Percentiles rank a stretch among this genome's conserved stretches.
Evolutionary conservation across 805 yeast genomes (phyloP).

Genomic region (Teunomyces cretensis): DNA sequence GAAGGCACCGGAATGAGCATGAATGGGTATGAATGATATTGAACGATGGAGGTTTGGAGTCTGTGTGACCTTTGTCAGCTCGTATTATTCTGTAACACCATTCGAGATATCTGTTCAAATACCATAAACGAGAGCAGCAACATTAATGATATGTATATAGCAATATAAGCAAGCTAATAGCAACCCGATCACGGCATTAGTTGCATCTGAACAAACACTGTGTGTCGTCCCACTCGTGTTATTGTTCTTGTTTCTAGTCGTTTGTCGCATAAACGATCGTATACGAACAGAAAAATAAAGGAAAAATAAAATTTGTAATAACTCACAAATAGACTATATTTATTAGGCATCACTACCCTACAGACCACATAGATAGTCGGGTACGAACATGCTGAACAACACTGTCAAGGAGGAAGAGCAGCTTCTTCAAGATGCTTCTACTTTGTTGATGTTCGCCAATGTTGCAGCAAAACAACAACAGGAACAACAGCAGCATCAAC

Average conservation of each 20-base stretch:
- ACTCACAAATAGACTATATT: not conserved
- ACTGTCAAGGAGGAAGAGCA: conserved; percentile 31
- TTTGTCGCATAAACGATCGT: conserved; percentile 4
- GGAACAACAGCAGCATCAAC: conserved; percentile 12
- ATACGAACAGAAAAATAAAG: conserved; percentile 2
- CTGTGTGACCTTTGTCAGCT: too few species aligned
- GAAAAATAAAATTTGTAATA: conserved; percentile 1
- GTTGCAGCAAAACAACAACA: conserved; percentile 47
- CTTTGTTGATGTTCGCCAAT: conserved; percentile 59
- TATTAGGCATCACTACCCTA: not conserved
- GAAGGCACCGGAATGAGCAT: conserved; percentile 3
- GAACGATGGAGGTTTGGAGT: too few species aligned
- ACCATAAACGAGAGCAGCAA: not conserved
- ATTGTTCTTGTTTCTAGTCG: not conserved
- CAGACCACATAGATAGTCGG: not conserved
- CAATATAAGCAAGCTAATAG: not conserved
- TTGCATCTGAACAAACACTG: too few species aligned
- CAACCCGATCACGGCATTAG: too few species aligned
- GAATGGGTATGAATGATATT: not conserved
- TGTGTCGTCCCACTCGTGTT: too few species aligned
- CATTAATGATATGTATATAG: not conserved
- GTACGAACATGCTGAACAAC: conserved; percentile 1
- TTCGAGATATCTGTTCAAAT: not conserved
- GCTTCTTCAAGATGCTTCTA: conserved; percentile 59
- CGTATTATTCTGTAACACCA: not conserved